These are phyloP conservation scores for Dillenia suffruticosa DNA, from an alignment of 164 flowering plant species.

Conservation along the genomic window DNA sequence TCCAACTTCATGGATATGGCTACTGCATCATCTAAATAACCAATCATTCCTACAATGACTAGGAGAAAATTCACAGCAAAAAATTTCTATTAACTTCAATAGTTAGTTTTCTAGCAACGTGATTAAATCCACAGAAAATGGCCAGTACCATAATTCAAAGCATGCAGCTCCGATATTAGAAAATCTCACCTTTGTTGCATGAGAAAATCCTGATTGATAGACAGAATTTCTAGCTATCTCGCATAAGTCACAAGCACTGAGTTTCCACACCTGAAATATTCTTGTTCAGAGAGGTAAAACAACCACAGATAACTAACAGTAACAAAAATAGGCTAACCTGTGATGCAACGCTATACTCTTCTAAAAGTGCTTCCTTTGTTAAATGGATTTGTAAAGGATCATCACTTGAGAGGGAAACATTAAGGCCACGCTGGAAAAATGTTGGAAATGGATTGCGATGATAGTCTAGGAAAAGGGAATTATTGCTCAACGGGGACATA, in stretches of 20 bases:
- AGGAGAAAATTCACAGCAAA: not conserved
- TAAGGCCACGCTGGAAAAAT: slow-evolving; percentile 69
- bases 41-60: too few relatives aligned
- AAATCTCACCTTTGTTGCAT: slow-evolving; percentile 43
- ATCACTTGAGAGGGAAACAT: slow-evolving; percentile 72
- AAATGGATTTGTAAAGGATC: slow-evolving; percentile 79
- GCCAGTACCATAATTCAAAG: too few relatives aligned
- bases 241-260: slow-evolving; percentile 66
- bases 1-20: too few relatives aligned
- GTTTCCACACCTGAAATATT: slow-evolving; percentile 65
- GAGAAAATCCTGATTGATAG: slow-evolving; percentile 71
- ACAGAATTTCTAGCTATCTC: slow-evolving; percentile 79
- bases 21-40: too few relatives aligned
- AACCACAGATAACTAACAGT: not conserved
- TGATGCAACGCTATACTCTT: slow-evolving; percentile 77
- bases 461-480: slow-evolving; percentile 64
- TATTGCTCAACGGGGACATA: slow-evolving; percentile 78
- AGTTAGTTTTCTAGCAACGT: too few relatives aligned
- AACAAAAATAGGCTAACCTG: slow-evolving; percentile 22
- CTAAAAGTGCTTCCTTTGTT: slow-evolving; percentile 70
- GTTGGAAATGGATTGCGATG: slow-evolving; percentile 61
- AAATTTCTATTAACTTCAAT: not conserved
- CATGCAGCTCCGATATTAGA: too few relatives aligned
- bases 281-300: not conserved
- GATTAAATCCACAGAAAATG: too few relatives aligned